A percentile compares a stretch with the other conserved stretches of the same genome.
Evolutionary conservation across 75 land plant species (phyloP).

Genomic region (Selaginella tamariscina): DNA sequence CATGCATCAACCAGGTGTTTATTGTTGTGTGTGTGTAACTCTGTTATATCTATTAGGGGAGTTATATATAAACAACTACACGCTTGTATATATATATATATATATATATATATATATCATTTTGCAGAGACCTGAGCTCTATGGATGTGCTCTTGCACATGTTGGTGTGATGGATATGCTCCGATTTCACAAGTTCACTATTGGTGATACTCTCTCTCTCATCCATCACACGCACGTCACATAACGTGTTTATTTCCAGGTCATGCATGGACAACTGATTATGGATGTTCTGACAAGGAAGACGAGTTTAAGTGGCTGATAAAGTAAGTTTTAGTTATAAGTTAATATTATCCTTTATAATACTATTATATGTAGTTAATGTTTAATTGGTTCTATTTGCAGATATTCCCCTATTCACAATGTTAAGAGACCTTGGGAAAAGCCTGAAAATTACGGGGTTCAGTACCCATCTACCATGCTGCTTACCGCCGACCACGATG

Average conservation of each 20-base stretch:
- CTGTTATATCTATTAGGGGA: neutral
- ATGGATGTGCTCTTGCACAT: conserved; percentile 95
- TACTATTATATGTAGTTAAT: neutral
- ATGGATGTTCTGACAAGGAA: conserved; percentile 89
- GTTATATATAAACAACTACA: neutral
- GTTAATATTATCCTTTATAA: neutral
- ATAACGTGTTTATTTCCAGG: conserved; percentile 31
- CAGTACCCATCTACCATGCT: conserved; percentile 90
- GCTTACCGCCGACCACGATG: conserved; percentile 97
- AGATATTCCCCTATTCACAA: conserved; percentile 99
- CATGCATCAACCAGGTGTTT: conserved; percentile 90
- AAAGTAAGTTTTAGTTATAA: conserved; percentile 41
- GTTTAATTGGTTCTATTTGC: neutral
- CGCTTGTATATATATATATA: neutral
- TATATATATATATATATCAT: neutral
- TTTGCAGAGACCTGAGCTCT: conserved; percentile 90
- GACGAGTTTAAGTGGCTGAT: conserved; percentile 89
- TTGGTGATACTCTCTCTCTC: conserved; percentile 41
- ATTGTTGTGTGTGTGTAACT: neutral
- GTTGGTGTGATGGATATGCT: conserved; percentile 99
- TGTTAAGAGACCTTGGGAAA: conserved; percentile 83
- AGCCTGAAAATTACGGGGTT: conserved; percentile 14
- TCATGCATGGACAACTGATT: conserved; percentile 97
- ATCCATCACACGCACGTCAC: neutral
- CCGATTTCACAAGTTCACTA: conserved; percentile 92